Base-by-base conservation (phyloP, 805 yeast species). In the Teunomyces aglyptinius region DNA sequence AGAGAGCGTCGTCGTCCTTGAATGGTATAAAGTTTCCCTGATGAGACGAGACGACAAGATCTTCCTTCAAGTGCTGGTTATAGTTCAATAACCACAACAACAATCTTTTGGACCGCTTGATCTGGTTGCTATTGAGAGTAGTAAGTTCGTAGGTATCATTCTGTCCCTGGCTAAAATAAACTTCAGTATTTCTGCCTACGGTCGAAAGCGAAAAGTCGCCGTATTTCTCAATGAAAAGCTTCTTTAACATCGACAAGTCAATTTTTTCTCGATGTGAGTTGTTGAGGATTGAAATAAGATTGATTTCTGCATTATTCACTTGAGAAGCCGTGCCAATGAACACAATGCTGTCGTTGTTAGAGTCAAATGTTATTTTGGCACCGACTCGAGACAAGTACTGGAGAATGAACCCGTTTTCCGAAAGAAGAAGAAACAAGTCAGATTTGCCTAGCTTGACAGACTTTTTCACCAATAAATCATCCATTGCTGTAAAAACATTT, bases 321-420 rank as follows among this genome's bases (percentile, higher is more conserved):
- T 77, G 78, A 16, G 58, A 51, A 5, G 59, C 63, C 0, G 78
- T 69, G 6, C 80, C 76, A n/a, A 60, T 49, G 12, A 78, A 61
- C 7, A 62, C 50, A 15, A 78, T 61, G 28, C 60, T 64, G 5
- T 57, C 59, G 19, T 51, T 46, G n/a, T 49, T 38, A 1, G 71
- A 56, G 33, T 63, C 65, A 31, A 76, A 65, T 4, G 61, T 51
- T 29, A 77, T 60, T 40, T 61, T 55, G 3, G 73, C 70, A 1
- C 80, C 81, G 1, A 68, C 62, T 41, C 71, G 57, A 16, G 72
- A 62, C 56, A 78, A 60, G 43, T 68, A 64, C 35, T 73, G 65
- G 6, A 76, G 57, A 12, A 74, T 52, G 16, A 54, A 49, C 7
- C 78, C 80, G 39, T 69, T 62, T 22, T 66, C 61, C 39, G 71